Base-by-base conservation (phyloP, 2,329 filamentous ascomycete genomes). In the Trichoderma gracile region DNA sequence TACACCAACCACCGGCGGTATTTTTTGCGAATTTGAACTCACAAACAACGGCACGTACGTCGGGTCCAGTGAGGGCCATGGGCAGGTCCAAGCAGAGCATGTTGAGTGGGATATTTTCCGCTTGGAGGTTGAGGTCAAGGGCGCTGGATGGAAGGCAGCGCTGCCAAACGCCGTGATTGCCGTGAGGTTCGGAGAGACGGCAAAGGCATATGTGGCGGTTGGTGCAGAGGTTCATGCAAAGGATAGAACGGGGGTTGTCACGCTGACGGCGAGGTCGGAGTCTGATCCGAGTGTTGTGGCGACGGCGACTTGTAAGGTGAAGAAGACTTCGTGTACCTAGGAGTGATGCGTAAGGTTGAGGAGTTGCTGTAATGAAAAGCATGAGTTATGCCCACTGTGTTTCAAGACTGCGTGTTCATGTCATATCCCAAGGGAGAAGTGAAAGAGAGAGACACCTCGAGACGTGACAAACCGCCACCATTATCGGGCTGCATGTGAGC, bases 21-120 rank as follows among this genome's bases (percentile, higher is more conserved):
- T 78, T 17, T 77, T 76, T 25, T 84, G 81, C 72, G 73, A 76
- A 2, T 84, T 84, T 67, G 73, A 76, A 53, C 74, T 84, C 17
- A 77, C 73, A 63, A 84, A 84, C 67, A 80, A 76, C 0, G 81
- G 81, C 3, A 71, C 69, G 1, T 76, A 74, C 47, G 72, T 69
- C 6, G 70, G 66, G 14, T 68, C 52, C 33, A 65, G 12, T 68
- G 68, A 6, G 49, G 23, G 64, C 0, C 73, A 77, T 30, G 73
- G 73, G 1, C 70, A 75, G 55, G 75, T 81, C 64, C 67, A 79
- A 1, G 73, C 77, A 0, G 70, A 70, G 14, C 80, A 80, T 65
- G 68, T 81, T 5, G 72, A 70, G 6, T 78, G 76, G 1, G 81
- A 84, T 52, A 78, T 84, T 30, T 84, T 80, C 71, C 74, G 81